These are phyloP conservation scores for Tuber indicum DNA, from an alignment of 495 filamentous ascomycete species.

Conservation along the genomic window DNA sequence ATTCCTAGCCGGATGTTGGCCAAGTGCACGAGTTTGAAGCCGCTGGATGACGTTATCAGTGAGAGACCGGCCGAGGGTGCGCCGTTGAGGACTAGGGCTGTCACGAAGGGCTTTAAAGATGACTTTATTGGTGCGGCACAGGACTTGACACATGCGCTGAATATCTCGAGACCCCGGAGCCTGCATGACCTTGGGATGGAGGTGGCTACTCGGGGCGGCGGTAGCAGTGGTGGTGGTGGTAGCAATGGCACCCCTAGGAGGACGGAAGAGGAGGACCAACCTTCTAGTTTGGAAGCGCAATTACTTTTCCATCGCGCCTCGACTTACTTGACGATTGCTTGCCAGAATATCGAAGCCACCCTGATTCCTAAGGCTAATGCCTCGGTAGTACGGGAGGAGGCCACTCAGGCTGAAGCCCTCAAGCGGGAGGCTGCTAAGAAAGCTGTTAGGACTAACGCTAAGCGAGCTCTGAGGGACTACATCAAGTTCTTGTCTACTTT, in stretches of 20 bases:
- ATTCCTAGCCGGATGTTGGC: conserved; percentile 70
- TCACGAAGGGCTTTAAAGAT: conserved; percentile 68
- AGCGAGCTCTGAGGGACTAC: conserved; percentile 66
- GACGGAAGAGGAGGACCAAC: conserved; percentile 62
- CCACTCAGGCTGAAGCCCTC: conserved; percentile 45
- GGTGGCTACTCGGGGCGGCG: conserved; percentile 48
- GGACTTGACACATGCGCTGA: conserved; percentile 61
- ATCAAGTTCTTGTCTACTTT: conserved; percentile 61
- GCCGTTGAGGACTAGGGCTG: conserved; percentile 62
- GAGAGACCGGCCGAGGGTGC: conserved; percentile 57
- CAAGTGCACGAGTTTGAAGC: conserved; percentile 60
- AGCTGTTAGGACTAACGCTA: conserved; percentile 61
- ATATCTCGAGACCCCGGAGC: conserved; percentile 52
- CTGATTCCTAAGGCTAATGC: conserved; percentile 40
- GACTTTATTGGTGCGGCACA: conserved; percentile 60
- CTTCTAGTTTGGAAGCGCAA: conserved; percentile 64
- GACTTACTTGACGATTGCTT: conserved; percentile 66
- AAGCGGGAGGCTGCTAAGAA: conserved; percentile 56
- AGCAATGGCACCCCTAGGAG: conserved; percentile 45
- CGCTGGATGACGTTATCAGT: conserved; percentile 60
- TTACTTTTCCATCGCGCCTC: conserved; percentile 69
- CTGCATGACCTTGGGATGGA: conserved; percentile 45
- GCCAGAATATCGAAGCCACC: conserved; percentile 54
- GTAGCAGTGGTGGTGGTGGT: conserved; percentile 42
- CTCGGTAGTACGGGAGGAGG: conserved; percentile 17